Evolutionary conservation across 768 basidiomycete genomes (phyloP), one percentile per base, ranked within the genome.

Genomic region (Hygrocybe punicea): DNA sequence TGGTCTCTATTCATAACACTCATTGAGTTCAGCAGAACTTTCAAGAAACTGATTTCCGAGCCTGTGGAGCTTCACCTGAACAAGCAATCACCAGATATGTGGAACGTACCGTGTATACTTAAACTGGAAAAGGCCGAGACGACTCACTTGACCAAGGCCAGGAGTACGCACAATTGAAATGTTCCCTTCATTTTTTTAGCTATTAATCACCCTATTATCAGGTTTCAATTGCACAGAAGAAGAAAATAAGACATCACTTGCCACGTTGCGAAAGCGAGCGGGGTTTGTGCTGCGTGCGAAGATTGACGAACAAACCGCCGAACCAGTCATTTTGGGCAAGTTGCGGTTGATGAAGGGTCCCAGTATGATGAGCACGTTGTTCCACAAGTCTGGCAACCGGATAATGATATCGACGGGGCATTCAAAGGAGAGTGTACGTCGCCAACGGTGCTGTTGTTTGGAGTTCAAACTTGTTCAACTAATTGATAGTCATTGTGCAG

Each of bases 211-310:
- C 5, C 8, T 47, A 1, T 55, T 1, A 36, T 7, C 65, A 98
- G 95, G 91, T 71, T 98, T 97, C 77, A 87, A 96, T 69, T 98
- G 93, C 74, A 97, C 96, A 0, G 84, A 89, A 1, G 89, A 93
- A 59, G 97, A 99, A 73, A 96, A 96, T 66, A 67, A 74, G 0
- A 63, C 68, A 0, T 86, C 95, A 0, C 73, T 98, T 3, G 75
- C 81, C 1, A 77, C 82, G 0, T 76, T 99, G 1, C 84, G 87
- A 14, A 84, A 80, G 50, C 86, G 95, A 14, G 84, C 93, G 0
- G 98, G 97, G 97, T 77, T 88, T 2, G 83, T 82, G 3, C 78
- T 98, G 6, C 84, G 91, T n/a, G 73, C 82, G 29, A 97, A 96
- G 77, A 78, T 98, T 51, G 91, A 94, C 61, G 96, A 98, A 66